These are phyloP conservation scores for Phytophthora kernoviae DNA, from an alignment of 352 stramenopile species.

Conservation along the genomic window DNA sequence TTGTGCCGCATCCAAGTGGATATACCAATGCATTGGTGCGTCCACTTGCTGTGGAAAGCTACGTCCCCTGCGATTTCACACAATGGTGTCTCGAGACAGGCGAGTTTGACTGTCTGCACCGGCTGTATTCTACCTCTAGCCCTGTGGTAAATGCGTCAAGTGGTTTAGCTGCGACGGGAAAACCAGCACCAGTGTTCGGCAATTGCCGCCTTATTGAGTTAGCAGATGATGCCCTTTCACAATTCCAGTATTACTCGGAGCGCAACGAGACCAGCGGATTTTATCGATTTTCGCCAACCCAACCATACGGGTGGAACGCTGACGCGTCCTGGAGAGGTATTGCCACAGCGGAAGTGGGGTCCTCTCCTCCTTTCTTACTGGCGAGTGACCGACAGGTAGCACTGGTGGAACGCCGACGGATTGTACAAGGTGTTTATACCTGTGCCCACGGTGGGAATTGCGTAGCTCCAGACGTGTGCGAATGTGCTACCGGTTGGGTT, in stretches of 20 bases:
- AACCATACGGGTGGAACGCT: slow-evolving; percentile 88
- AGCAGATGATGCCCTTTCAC: slow-evolving; percentile 67
- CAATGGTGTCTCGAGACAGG: slow-evolving; percentile 92
- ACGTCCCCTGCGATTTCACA: slow-evolving; percentile 90
- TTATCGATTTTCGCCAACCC: slow-evolving; percentile 81
- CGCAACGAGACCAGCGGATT: slow-evolving; percentile 70
- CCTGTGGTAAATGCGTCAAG: slow-evolving; percentile 45
- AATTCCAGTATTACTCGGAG: slow-evolving; percentile 91
- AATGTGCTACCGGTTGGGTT: slow-evolving; percentile 91
- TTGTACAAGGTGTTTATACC: slow-evolving; percentile 93
- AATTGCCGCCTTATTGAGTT: slow-evolving; percentile 88
- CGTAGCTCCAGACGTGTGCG: slow-evolving; percentile 90
- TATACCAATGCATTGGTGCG: slow-evolving; percentile 63
- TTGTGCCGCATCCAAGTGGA: slow-evolving; percentile 81
- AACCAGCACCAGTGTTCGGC: slow-evolving; percentile 4
- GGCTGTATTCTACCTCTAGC: slow-evolving; percentile 38
- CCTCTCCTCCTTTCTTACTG: slow-evolving; percentile 64
- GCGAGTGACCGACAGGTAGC: slow-evolving; percentile 90
- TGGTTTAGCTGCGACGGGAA: slow-evolving; percentile 27
- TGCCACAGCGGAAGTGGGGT: slow-evolving; percentile 37
- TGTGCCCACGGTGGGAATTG: slow-evolving; percentile 96
- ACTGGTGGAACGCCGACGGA: slow-evolving; percentile 79
- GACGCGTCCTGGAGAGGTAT: slow-evolving; percentile 79
- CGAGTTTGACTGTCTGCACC: slow-evolving; percentile 93
- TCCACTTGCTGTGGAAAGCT: slow-evolving; percentile 71